Conservation (phyloP, 2,329 filamentous ascomycete genomes). For the Tolypocladium guangdongense region DNA sequence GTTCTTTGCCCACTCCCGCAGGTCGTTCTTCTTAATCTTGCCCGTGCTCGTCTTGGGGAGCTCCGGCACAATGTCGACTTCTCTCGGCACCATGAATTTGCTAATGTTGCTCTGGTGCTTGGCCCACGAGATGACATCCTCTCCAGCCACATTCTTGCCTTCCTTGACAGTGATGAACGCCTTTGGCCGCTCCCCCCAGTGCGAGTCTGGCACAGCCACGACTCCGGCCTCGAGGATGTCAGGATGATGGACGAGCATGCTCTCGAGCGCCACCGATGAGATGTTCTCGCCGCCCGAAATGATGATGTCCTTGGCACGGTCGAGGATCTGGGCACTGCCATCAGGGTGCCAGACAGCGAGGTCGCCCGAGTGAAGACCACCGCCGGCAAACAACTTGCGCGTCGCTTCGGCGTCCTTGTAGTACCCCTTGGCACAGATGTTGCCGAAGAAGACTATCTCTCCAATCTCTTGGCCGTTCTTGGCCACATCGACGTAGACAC, state of each 20-base stretch:
- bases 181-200: conserved; percentile 95
- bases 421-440: conserved; percentile 87
- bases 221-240: conserved; percentile 86
- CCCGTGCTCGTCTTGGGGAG: conserved; percentile 95
- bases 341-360: conserved; percentile 89
- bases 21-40: conserved; percentile 90
- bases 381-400: conserved; percentile 74
- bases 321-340: conserved; percentile 81
- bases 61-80: conserved; percentile 70
- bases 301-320: conserved; percentile 95
- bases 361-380: conserved; percentile 81
- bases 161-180: conserved; percentile 77
- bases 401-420: conserved; percentile 85
- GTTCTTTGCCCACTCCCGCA: conserved; percentile 65
- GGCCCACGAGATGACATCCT: conserved; percentile 78
- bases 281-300: conserved; percentile 98
- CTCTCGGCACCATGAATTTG: conserved; percentile 74
- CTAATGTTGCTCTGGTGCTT: conserved; percentile 71
- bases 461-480: conserved; percentile 39
- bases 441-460: conserved; percentile 71
- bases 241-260: conserved; percentile 79
- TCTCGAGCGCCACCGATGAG: conserved; percentile 82
- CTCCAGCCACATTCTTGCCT: conserved; percentile 34
- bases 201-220: conserved; percentile 73
- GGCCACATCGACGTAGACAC: conserved; percentile 34